Base-by-base conservation (phyloP, 768 basidiomycete genomes). In the Daedaleopsis nitida region DNA sequence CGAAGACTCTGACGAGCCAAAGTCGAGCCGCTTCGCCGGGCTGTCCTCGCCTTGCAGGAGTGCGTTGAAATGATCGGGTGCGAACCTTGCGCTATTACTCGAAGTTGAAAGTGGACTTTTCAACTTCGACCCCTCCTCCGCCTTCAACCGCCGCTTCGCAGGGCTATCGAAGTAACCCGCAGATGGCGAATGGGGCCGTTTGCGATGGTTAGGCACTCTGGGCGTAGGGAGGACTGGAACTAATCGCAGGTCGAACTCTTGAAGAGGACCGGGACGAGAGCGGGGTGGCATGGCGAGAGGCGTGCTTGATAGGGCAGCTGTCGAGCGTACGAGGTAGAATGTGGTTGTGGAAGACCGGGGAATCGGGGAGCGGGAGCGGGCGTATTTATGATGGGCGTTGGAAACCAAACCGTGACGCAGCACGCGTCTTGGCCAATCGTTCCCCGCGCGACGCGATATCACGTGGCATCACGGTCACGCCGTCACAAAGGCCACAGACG, bases 141-240 rank as follows among this genome's bases (percentile, higher is more conserved):
- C 77, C 62, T 89, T 77, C 52, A 89, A 82, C 56, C 89, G 84
- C 53, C 89, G 85, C 69, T 91, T 91, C 32, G 85, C 78, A 21
- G 89, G 86, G 66, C 83, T 88, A 67, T 80, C 81, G 48, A 80
- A 74, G 23, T 69, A 73, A 14, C 79, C 76, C 1, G 62, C 54
- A 32, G 78, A 80, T 1, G 88, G 86, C 27, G 88, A 88, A 66
- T 81, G 75, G 45, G 87, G 81, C 27, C 89, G 85, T 75, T 90
- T 90, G 72, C 75, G 58, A 27, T 51, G 55, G 63, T 64, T 62
- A 21, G 75, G 70, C 57, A 77, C 77, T 65, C 59, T 52, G 62
- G 71, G 66, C 21, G 68, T 47, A 65, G 74, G 72, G 45, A 74
- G 64, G 63, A 77, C 70, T 24, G 69, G 68, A 74, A 87, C 88